Conservation (phyloP, 176 grass and related monocot species). For the Typha latifolia region DNA sequence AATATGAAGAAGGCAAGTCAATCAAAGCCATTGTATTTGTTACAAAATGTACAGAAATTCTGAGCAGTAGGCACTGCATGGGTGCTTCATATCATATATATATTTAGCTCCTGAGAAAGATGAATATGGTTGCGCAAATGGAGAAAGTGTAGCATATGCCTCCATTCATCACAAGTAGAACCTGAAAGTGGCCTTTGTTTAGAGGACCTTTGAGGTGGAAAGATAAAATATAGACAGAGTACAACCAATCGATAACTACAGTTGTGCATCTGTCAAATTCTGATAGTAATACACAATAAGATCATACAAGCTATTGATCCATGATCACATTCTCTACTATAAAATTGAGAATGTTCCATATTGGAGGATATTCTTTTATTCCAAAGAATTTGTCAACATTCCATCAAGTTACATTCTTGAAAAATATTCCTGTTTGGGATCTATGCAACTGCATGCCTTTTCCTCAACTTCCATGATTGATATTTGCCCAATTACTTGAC, state of each 20-base stretch:
- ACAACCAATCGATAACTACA: neutral
- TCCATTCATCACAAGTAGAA: constrained; percentile 9
- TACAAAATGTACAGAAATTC: constrained; percentile 1
- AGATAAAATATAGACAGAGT: constrained; percentile 1
- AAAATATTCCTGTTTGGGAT: constrained; percentile 17
- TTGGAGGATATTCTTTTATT: neutral
- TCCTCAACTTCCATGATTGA: neutral
- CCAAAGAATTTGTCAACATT: constrained; percentile 8
- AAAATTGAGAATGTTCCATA: constrained; percentile 13
- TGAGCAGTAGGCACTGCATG: neutral
- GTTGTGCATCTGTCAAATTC: neutral
- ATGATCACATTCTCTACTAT: constrained; percentile 1
- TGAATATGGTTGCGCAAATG: constrained; percentile 12
- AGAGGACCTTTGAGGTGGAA: neutral
- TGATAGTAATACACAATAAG: neutral
- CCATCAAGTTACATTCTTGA: neutral
- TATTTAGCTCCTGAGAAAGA: constrained; percentile 23
- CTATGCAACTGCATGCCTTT: constrained; percentile 11
- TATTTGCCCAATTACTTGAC: neutral
- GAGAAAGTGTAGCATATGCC: constrained; percentile 11
- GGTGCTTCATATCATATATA: constrained; percentile 11
- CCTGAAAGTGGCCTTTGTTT: constrained; percentile 8
- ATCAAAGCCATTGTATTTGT: constrained; percentile 29
- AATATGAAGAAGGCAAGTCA: constrained; percentile 6
- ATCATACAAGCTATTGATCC: neutral